Evolutionary conservation across 805 yeast genomes (phyloP).

Genomic region (Metschnikowia similis): DNA sequence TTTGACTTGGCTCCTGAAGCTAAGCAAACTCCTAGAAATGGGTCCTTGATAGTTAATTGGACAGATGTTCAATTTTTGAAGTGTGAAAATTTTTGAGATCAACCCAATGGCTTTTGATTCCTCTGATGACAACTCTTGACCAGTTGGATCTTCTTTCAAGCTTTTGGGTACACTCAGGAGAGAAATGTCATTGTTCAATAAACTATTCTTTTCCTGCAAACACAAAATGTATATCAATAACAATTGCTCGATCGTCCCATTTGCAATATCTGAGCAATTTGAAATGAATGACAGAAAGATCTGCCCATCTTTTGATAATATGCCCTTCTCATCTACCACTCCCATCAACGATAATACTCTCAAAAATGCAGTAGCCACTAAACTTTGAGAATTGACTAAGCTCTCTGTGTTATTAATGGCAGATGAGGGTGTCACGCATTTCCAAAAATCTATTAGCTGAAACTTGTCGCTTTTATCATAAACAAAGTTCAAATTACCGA

Average conservation of each 20-base stretch:
- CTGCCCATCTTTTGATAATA: conserved; percentile 40
- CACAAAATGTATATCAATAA: conserved; percentile 46
- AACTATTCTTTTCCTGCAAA: conserved; percentile 33
- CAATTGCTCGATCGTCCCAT: conserved; percentile 35
- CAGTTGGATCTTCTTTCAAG: conserved; percentile 22
- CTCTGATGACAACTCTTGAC: conserved; percentile 32
- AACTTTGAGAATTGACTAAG: not conserved
- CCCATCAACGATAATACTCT: conserved; percentile 52
- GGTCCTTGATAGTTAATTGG: conserved; percentile 60
- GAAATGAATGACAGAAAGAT: conserved; percentile 35
- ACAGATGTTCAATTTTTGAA: conserved; percentile 32
- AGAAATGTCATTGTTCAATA: conserved; percentile 34
- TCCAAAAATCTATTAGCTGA: conserved; percentile 24
- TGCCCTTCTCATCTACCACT: conserved; percentile 36
- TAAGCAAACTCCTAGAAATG: conserved; percentile 59
- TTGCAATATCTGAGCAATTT: conserved; percentile 13
- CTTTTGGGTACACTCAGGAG: conserved; percentile 30
- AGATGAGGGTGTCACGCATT: conserved; percentile 14
- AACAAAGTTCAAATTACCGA: conserved; percentile 5
- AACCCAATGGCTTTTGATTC: conserved; percentile 33
- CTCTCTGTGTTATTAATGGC: not conserved
- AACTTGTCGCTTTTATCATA: conserved; percentile 12
- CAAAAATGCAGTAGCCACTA: conserved; percentile 11
- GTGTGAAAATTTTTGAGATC: conserved; percentile 35
- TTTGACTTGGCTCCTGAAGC: conserved; percentile 62